phyloP scores from a whole-genome alignment of 2,329 filamentous ascomycete genomes.

The Xylaria digitata region DNA sequence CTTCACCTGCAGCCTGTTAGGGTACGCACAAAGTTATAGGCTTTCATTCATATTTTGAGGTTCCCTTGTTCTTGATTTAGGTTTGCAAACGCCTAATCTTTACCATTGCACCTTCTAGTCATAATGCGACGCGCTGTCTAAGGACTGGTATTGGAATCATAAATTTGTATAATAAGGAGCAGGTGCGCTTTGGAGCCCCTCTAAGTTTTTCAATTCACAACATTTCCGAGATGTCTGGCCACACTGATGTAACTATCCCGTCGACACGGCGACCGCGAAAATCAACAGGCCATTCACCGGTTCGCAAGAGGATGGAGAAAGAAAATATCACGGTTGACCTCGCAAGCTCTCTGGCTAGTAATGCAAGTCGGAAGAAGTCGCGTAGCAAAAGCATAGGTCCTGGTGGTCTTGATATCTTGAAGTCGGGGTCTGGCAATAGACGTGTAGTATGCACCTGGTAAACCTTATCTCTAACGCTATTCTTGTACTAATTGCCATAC shows the following conservation, averaged over 20 bases:
- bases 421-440: conserved; percentile 78
- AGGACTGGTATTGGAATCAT: conserved; percentile 13
- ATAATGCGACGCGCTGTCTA: conserved; percentile 35
- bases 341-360: conserved; percentile 63
- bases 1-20: conserved; percentile 6
- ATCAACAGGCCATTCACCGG: conserved; percentile 73
- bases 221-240: conserved; percentile 52
- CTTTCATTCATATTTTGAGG: neutral
- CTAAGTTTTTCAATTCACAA: conserved; percentile 5
- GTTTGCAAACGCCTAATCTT: neutral
- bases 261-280: conserved; percentile 72
- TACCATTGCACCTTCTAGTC: conserved; percentile 10
- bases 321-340: conserved; percentile 81
- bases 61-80: conserved; percentile 9
- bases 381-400: conserved; percentile 97
- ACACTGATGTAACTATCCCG: conserved; percentile 63
- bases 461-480: neutral
- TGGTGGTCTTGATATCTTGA: conserved; percentile 85
- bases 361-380: conserved; percentile 70
- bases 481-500: conserved; percentile 21
- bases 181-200: neutral
- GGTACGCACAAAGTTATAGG: conserved; percentile 2
- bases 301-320: conserved; percentile 70
- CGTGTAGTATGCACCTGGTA: conserved; percentile 71
- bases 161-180: conserved; percentile 18